Percentiles rank a stretch among this genome's conserved stretches.
Evolutionary conservation across 2,329 filamentous ascomycete species (phyloP).

Genomic region (Clarireedia sp.): DNA sequence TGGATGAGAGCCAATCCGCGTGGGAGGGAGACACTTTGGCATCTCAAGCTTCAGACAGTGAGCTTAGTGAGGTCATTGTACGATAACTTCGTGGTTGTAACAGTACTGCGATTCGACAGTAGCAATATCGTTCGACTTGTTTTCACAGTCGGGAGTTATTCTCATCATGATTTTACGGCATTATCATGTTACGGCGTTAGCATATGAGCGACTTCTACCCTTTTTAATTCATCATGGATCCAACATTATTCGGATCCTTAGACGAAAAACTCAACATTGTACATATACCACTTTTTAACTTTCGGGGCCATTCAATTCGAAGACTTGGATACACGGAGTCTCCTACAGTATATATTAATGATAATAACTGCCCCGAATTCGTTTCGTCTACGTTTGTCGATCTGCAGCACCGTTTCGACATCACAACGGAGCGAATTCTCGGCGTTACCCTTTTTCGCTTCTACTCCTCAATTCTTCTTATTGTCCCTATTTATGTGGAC

Average conservation of each 20-base stretch:
- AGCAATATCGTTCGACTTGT: conserved; percentile 14
- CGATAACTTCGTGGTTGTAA: conserved; percentile 12
- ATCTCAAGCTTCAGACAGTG: conserved; percentile 28
- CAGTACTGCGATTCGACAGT: conserved; percentile 1
- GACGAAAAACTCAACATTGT: conserved; percentile 17
- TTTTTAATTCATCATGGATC: conserved; percentile 14
- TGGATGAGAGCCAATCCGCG: conserved; percentile 48
- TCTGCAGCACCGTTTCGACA: conserved; percentile 5
- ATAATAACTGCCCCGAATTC: conserved; percentile 17
- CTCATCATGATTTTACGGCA: conserved; percentile 28
- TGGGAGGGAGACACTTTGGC: conserved; percentile 50
- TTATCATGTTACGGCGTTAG: conserved; percentile 27
- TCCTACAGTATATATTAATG: conserved; percentile 23
- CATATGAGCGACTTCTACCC: conserved; percentile 26
- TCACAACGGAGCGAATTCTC: conserved; percentile 1
- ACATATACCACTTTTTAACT: conserved; percentile 18
- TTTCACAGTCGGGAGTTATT: conserved; percentile 16
- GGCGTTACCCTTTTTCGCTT: conserved; percentile 6
- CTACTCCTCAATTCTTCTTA: conserved; percentile 14
- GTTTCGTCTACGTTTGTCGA: neutral
- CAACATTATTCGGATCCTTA: conserved; percentile 2
- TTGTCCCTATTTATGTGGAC: conserved; percentile 3
- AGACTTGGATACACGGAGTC: conserved; percentile 6
- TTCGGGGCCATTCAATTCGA: conserved; percentile 14
- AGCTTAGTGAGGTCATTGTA: conserved; percentile 27